Conservation (phyloP, 371 early-diverging fungal genomes). For the Cokeromyces recurvatus region DNA sequence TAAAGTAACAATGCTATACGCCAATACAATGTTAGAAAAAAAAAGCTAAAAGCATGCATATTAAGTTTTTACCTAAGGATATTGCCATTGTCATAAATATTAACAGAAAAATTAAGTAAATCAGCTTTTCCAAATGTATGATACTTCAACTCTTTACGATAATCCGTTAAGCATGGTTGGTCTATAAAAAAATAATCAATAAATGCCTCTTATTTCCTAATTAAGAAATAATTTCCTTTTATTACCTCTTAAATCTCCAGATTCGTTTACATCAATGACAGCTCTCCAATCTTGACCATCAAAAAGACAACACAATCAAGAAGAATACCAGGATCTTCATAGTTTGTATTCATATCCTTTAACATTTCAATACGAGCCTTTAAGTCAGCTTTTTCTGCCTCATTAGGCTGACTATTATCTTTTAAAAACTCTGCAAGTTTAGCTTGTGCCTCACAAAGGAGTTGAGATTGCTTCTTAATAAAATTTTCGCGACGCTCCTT, state of each 20-base stretch:
- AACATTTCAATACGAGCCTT: conserved; percentile 70
- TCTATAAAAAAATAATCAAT: conserved; percentile 18
- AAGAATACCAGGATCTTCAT: conserved; percentile 75
- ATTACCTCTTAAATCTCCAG: conserved; percentile 74
- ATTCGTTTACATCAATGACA: conserved; percentile 72
- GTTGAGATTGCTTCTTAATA: conserved; percentile 56
- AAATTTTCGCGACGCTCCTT: conserved; percentile 68
- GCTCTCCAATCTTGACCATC: conserved; percentile 89
- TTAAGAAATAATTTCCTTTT: conserved; percentile 12
- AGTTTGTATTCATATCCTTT: conserved; percentile 55
- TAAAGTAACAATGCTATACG: conserved; percentile 69
- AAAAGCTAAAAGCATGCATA: background rate
- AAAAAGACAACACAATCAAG: conserved; percentile 84
- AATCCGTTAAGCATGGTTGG: conserved; percentile 67
- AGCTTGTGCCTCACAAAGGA: conserved; percentile 61
- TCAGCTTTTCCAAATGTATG: conserved; percentile 74
- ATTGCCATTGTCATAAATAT: conserved; percentile 85
- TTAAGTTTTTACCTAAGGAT: conserved; percentile 46
- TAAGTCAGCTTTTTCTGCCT: conserved; percentile 51
- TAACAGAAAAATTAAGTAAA: conserved; percentile 83
- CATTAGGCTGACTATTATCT: conserved; percentile 21
- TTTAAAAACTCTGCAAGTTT: conserved; percentile 50
- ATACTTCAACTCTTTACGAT: conserved; percentile 71
- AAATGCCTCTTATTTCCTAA: conserved; percentile 5
- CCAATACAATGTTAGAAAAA: background rate